Conservation (phyloP, 257 asterid species). For the Nicotiana tomentosiformis region DNA sequence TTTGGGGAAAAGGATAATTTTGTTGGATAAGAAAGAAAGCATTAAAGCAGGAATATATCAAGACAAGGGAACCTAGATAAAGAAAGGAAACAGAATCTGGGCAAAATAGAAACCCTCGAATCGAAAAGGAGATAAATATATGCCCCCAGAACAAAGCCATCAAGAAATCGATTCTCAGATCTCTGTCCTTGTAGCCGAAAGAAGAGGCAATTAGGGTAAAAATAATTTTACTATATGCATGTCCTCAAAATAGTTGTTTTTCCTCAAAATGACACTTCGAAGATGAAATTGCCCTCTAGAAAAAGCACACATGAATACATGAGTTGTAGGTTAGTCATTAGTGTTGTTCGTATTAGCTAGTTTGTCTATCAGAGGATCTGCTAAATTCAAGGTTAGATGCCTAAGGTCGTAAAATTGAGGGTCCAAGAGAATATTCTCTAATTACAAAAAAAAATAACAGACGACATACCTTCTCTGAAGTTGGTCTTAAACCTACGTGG, state of each 20-base stretch:
- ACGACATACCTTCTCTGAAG: slow-evolving; percentile 31
- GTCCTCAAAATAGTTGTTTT: not conserved
- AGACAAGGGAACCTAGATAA: not conserved
- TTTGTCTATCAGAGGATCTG: not conserved
- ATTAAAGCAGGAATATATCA: not conserved
- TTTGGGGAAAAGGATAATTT: not conserved
- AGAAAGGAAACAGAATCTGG: slow-evolving; percentile 11
- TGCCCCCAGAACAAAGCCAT: slow-evolving; percentile 75
- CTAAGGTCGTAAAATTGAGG: not conserved
- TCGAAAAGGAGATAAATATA: slow-evolving; percentile 16
- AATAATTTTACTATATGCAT: not conserved
- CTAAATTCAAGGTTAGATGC: not conserved
- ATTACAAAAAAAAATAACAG: not conserved
- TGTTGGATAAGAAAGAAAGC: too few relatives aligned
- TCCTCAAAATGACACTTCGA: not conserved
- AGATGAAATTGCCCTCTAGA: not conserved
- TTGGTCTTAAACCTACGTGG: slow-evolving; percentile 31
- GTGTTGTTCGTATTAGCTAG: not conserved
- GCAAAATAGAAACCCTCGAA: slow-evolving; percentile 18
- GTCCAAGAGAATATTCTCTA: not conserved
- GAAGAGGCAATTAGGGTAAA: slow-evolving; percentile 42
- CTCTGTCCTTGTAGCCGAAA: slow-evolving; percentile 56
- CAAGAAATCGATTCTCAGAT: slow-evolving; percentile 47
- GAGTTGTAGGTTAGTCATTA: not conserved
- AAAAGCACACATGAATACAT: not conserved